A percentile compares a stretch with the other conserved stretches of the same genome.
Evolutionary conservation across 257 asterid genomes (phyloP).

Genomic region (Salvia rosmarinus): DNA sequence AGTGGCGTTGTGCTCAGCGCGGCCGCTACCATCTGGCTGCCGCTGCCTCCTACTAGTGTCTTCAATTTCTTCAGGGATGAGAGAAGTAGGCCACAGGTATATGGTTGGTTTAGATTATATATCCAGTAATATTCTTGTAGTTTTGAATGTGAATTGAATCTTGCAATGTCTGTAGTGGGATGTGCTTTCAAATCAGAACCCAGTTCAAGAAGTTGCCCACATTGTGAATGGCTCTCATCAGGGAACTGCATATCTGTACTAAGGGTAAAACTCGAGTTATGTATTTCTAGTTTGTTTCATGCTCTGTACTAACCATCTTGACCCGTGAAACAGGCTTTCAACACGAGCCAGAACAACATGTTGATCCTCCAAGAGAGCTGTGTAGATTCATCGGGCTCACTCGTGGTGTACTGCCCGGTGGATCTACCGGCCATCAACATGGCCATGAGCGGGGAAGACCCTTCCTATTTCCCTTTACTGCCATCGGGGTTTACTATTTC

Average conservation of each 20-base stretch:
- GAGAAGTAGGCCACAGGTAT: conserved; percentile 79
- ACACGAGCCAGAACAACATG: conserved; percentile 87
- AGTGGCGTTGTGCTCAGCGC: conserved; percentile 86
- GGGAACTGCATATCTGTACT: conserved; percentile 93
- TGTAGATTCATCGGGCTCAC: conserved; percentile 78
- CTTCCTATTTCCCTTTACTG: conserved; percentile 74
- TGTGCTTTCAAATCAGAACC: conserved; percentile 91
- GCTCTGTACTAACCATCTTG: background rate
- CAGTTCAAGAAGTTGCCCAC: conserved; percentile 90
- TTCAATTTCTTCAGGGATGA: conserved; percentile 84
- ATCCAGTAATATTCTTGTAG: background rate
- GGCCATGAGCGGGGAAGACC: conserved; percentile 95
- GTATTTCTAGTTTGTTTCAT: background rate
- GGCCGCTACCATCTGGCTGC: conserved; percentile 96
- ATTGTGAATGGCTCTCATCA: conserved; percentile 91
- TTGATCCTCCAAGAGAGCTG: conserved; percentile 95
- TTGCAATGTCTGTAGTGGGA: conserved; percentile 67
- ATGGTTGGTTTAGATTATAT: background rate
- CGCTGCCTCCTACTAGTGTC: conserved; percentile 66
- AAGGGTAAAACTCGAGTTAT: conserved; percentile 50
- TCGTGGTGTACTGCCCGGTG: conserved; percentile 82
- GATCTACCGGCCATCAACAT: conserved; percentile 79
- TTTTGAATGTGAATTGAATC: background rate
- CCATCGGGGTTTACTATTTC: conserved; percentile 88
- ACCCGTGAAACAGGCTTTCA: conserved; percentile 57